Evolutionary conservation across 306 rosid genomes (phyloP).

Genomic region (Pterocarpus macrocarpus): DNA sequence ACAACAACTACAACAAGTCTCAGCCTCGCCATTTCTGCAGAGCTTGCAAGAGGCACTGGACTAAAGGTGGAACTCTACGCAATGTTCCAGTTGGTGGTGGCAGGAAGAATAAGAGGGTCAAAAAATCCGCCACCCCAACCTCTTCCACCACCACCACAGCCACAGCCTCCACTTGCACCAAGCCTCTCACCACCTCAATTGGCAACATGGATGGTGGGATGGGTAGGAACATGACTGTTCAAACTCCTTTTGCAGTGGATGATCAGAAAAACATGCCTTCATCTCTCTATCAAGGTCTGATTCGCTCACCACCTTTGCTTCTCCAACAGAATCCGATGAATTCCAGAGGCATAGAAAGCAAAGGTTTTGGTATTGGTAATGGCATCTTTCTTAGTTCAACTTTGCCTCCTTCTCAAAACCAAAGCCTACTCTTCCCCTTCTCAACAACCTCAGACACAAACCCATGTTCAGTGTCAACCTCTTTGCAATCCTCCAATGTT

Average conservation of each 20-base stretch:
- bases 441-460: slow-evolving; percentile 64
- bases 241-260: slow-evolving; percentile 44
- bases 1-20: slow-evolving; percentile 92
- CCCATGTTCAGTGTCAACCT: slow-evolving; percentile 61
- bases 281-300: slow-evolving; percentile 60
- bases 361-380: slow-evolving; percentile 50
- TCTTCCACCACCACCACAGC: slow-evolving; percentile 39
- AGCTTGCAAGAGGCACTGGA: slow-evolving; percentile 98
- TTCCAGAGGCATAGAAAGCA: slow-evolving; percentile 43
- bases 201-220: slow-evolving; percentile 39
- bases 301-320: slow-evolving; percentile 58
- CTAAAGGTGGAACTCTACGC: slow-evolving; percentile 94
- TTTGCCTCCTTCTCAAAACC: slow-evolving; percentile 54
- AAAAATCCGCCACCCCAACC: slow-evolving; percentile 49
- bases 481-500: slow-evolving; percentile 65
- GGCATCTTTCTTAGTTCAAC: slow-evolving; percentile 48
- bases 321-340: slow-evolving; percentile 58
- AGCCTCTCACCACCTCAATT: slow-evolving; percentile 32
- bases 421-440: slow-evolving; percentile 57
- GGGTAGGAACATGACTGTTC: slow-evolving; percentile 44
- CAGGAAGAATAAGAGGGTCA: slow-evolving; percentile 73
- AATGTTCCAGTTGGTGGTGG: slow-evolving; percentile 97
- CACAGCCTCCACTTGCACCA: slow-evolving; percentile 38
- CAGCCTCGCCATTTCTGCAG: slow-evolving; percentile 98
- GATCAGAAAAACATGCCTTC: slow-evolving; percentile 50